Evolutionary conservation across 768 basidiomycete species (phyloP).

Genomic region (Obba rivulosa): DNA sequence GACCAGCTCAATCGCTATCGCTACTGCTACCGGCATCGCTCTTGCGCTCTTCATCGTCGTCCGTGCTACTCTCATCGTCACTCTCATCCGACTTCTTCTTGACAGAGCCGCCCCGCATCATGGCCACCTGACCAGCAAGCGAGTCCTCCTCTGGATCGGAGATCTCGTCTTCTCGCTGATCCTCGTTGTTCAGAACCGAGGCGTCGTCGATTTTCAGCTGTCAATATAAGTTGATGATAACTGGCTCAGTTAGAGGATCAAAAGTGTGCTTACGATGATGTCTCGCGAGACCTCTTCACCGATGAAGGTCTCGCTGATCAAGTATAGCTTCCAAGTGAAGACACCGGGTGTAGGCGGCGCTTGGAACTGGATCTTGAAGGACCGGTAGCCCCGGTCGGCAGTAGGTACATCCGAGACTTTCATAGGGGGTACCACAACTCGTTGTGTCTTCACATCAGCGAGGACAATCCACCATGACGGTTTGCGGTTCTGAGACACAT

Average conservation of each 20-base stretch:
- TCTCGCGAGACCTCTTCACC: conserved; percentile 72
- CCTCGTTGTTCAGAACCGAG: conserved; percentile 49
- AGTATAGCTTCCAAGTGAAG: conserved; percentile 84
- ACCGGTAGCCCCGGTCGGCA: conserved; percentile 55
- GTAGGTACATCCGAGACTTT: conserved; percentile 77
- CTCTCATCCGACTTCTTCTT: conserved; percentile 54
- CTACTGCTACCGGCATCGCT: conserved; percentile 45
- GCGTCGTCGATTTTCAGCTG: conserved; percentile 84
- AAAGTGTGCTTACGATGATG: conserved; percentile 53
- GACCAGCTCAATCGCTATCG: conserved; percentile 38
- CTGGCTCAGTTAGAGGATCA: background rate
- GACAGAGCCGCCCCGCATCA: conserved; percentile 84
- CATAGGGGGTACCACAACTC: conserved; percentile 82
- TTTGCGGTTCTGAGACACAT: conserved; percentile 61
- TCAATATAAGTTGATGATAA: background rate
- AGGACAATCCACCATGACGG: conserved; percentile 91
- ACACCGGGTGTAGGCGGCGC: conserved; percentile 79
- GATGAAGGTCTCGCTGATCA: conserved; percentile 85
- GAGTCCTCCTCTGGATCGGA: conserved; percentile 97
- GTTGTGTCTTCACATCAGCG: conserved; percentile 79
- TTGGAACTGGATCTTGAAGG: conserved; percentile 92
- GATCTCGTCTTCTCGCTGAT: conserved; percentile 83
- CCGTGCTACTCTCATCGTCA: conserved; percentile 47
- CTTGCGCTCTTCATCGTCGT: conserved; percentile 36
- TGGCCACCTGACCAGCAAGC: conserved; percentile 95